Evolutionary conservation across 116 monocot species (phyloP).

Genomic region (Zostera marina): DNA sequence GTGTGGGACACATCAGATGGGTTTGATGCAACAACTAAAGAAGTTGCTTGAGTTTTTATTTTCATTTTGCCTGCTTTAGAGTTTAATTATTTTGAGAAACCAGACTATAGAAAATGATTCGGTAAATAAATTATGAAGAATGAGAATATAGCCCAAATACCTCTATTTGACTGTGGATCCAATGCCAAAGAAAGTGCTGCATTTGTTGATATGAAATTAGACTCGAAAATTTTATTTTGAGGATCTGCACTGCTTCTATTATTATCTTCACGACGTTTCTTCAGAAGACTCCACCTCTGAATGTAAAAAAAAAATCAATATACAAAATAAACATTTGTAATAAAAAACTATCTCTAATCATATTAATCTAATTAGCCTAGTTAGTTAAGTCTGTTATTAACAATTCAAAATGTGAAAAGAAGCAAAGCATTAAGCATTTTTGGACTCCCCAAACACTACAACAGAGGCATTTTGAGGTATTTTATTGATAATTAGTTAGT

Average conservation of each 20-base stretch:
- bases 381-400: no score
- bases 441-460: no score
- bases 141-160: constrained; percentile 27
- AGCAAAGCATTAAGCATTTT: no score
- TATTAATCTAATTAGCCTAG: no score
- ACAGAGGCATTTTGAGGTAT: no score
- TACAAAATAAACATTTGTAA: constrained; percentile 1
- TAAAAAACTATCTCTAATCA: no score
- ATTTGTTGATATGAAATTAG: constrained; percentile 39
- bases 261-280: constrained; percentile 27
- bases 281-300: constrained; percentile 61
- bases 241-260: constrained; percentile 12
- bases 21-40: constrained; percentile 5
- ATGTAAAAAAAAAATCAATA: constrained; percentile 1
- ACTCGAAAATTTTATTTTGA: constrained; percentile 15
- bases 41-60: constrained; percentile 5
- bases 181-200: constrained; percentile 64
- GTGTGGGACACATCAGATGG: constrained; percentile 11
- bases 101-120: neutral
- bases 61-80: constrained; percentile 21
- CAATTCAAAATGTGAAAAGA: no score
- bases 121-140: constrained; percentile 11
- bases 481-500: no score
- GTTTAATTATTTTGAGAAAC: neutral
- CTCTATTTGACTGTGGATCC: constrained; percentile 33